Conservation (phyloP, 2,329 filamentous ascomycete genomes). For the Colletotrichum neosansevieriae region DNA sequence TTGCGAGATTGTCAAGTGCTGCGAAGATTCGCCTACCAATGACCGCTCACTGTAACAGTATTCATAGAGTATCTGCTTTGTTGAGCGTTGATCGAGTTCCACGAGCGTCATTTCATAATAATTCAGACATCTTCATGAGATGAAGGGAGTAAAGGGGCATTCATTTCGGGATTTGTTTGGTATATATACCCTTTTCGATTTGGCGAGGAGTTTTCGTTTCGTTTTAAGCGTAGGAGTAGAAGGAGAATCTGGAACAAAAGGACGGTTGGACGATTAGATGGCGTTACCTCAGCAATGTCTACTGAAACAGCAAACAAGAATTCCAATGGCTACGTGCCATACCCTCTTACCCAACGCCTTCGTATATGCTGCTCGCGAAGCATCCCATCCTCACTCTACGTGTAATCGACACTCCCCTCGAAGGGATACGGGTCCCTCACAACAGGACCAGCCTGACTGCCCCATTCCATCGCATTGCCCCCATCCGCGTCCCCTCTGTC, state of each 20-base stretch:
- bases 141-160: not conserved
- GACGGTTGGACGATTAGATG: not conserved
- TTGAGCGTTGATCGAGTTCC: too few species aligned
- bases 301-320: not conserved
- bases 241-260: not conserved
- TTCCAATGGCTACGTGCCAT: not conserved
- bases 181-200: slow-evolving; percentile 34
- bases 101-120: not conserved
- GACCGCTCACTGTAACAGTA: slow-evolving; percentile 11
- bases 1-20: slow-evolving; percentile 56
- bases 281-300: slow-evolving; percentile 1
- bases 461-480: slow-evolving; percentile 7
- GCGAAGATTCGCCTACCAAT: slow-evolving; percentile 34
- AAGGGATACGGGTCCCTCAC: slow-evolving; percentile 27
- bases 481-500: not conserved
- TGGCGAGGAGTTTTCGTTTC: not conserved
- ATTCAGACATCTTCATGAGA: slow-evolving; percentile 2
- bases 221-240: slow-evolving; percentile 19
- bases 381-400: not conserved
- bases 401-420: slow-evolving; percentile 21
- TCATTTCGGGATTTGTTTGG: slow-evolving; percentile 17
- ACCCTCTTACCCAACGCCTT: not conserved
- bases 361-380: not conserved
- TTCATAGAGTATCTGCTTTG: not conserved
- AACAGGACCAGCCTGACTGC: slow-evolving; percentile 24